Evolutionary conservation across 2,329 filamentous ascomycete species (phyloP), one percentile per base, ranked within the genome.

Genomic region (Tolypocladium cylindrosporum): DNA sequence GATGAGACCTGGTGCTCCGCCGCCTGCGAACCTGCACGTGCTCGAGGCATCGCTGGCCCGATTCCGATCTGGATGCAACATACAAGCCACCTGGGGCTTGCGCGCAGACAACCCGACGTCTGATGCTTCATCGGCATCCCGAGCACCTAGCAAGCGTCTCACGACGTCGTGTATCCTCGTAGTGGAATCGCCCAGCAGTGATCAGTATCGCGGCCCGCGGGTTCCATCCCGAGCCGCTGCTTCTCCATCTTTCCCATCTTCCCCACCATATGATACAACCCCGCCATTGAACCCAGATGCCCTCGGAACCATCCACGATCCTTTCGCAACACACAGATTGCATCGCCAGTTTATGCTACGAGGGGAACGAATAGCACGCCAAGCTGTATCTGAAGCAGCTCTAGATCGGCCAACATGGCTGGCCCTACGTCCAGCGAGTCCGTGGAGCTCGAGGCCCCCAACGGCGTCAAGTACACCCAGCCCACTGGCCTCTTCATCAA

Each of bases 401-500:
- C 21, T 19, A 4, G 19, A 11, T 21, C 19, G 5, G 31, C 31
- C 48, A 36, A 14, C 48, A 52, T 52, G 48, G 48, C 48, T 4
- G 31, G 19, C 21, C 48, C 10, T 31, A 13, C 31, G 4, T n/a
- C 31, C 11, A 52, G 48, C 48, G 48, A 37, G 31, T 8, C 48
- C 19, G 19, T 52, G 19, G 31, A 37, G 60, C 67, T 73, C 52
- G 71, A 64, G 42, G 72, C 71, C 10, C 72, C 72, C 14, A 91
- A 91, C 71, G 87, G 87, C 66, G 79, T 76, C 65, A 84, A 83
- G 64, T 89, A 88, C 64, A 76, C 73, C 36, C 84, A 88, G 68
- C 85, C 86, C 10, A 82, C 81, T 10, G 88, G 88, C 19, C 78
- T 91, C 11, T 91, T 90, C 73, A 90, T 91, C 73, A 88, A 89